Percentiles rank a stretch among this genome's conserved stretches.
These are phyloP conservation scores for Epichloe hybrida DNA, from an alignment of 2,329 filamentous ascomycete species.

Conservation along the genomic window DNA sequence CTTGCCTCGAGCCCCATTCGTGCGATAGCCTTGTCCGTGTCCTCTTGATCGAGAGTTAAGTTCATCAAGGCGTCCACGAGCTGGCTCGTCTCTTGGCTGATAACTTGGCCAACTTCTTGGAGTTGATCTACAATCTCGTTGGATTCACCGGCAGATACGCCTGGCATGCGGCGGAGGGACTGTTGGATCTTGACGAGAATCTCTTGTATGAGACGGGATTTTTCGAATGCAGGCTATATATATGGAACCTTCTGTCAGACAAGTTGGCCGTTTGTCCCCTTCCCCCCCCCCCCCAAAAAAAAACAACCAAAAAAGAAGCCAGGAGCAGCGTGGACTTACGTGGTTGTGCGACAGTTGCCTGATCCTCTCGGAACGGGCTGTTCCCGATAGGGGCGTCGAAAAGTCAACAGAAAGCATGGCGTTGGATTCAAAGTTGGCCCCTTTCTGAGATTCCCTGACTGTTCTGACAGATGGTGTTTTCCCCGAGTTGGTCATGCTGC, in stretches of 20 bases:
- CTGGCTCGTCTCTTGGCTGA: slow-evolving; percentile 25
- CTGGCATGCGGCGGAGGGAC: slow-evolving; percentile 26
- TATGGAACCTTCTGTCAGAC: neutral
- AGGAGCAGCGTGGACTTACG: slow-evolving; percentile 13
- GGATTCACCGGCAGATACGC: slow-evolving; percentile 21
- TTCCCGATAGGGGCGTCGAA: slow-evolving; percentile 23
- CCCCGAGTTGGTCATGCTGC: neutral
- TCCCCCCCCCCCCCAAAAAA: neutral
- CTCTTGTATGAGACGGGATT: slow-evolving; percentile 20
- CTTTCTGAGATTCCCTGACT: neutral
- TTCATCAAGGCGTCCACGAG: slow-evolving; percentile 26
- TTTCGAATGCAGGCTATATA: slow-evolving; percentile 21
- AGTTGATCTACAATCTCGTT: slow-evolving; percentile 21
- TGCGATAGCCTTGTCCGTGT: slow-evolving; percentile 24
- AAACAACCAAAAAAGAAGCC: neutral
- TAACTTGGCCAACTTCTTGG: slow-evolving; percentile 23
- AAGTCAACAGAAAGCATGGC: slow-evolving; percentile 26
- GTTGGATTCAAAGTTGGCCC: neutral
- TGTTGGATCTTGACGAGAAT: slow-evolving; percentile 25
- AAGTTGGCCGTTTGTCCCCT: neutral
- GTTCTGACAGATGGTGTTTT: neutral
- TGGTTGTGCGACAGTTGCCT: slow-evolving; percentile 26
- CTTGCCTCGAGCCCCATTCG: slow-evolving; percentile 26
- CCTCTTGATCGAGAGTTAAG: slow-evolving; percentile 23
- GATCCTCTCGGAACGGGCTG: slow-evolving; percentile 22